These are phyloP conservation scores for Xylariomycetidae sp. DNA, from an alignment of 2,329 filamentous ascomycete genomes.

Conservation along the genomic window DNA sequence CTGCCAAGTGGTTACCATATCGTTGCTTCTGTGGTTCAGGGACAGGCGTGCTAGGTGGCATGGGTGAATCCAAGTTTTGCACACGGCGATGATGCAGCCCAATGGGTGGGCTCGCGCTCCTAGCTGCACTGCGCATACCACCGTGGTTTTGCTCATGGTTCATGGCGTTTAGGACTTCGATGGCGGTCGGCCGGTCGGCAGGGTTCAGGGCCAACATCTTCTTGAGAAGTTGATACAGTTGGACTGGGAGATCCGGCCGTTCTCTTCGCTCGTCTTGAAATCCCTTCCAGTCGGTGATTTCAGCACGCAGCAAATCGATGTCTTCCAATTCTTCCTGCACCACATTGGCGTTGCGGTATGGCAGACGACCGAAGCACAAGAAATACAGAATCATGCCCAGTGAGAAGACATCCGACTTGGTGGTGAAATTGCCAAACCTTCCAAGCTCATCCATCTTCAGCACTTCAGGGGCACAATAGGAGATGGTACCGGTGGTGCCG, in stretches of 20 bases:
- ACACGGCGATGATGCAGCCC: slow-evolving; percentile 41
- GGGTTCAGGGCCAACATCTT: slow-evolving; percentile 74
- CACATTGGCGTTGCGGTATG: slow-evolving; percentile 77
- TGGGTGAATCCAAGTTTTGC: slow-evolving; percentile 50
- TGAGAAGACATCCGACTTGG: slow-evolving; percentile 97
- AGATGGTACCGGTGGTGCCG: slow-evolving; percentile 91
- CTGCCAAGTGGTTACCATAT: slow-evolving; percentile 10
- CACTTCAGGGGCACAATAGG: slow-evolving; percentile 95
- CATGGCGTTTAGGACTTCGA: slow-evolving; percentile 75
- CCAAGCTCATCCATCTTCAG: slow-evolving; percentile 63
- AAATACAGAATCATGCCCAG: slow-evolving; percentile 98
- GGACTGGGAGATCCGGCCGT: slow-evolving; percentile 75
- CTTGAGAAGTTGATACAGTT: slow-evolving; percentile 80
- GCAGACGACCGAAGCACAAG: slow-evolving; percentile 86
- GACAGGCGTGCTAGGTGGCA: slow-evolving; percentile 42
- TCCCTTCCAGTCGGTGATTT: slow-evolving; percentile 83
- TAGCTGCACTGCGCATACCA: slow-evolving; percentile 28
- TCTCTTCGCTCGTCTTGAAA: slow-evolving; percentile 72
- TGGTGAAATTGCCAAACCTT: slow-evolving; percentile 85
- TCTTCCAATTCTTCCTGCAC: slow-evolving; percentile 91
- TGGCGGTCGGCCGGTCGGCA: slow-evolving; percentile 70
- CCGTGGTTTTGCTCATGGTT: slow-evolving; percentile 56
- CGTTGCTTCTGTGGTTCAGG: slow-evolving; percentile 31
- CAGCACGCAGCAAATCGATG: slow-evolving; percentile 72
- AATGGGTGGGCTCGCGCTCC: slow-evolving; percentile 31